Evolutionary conservation across 352 stramenopile genomes (phyloP), one percentile per base, ranked within the genome.

Genomic region (Phytophthora pisi): DNA sequence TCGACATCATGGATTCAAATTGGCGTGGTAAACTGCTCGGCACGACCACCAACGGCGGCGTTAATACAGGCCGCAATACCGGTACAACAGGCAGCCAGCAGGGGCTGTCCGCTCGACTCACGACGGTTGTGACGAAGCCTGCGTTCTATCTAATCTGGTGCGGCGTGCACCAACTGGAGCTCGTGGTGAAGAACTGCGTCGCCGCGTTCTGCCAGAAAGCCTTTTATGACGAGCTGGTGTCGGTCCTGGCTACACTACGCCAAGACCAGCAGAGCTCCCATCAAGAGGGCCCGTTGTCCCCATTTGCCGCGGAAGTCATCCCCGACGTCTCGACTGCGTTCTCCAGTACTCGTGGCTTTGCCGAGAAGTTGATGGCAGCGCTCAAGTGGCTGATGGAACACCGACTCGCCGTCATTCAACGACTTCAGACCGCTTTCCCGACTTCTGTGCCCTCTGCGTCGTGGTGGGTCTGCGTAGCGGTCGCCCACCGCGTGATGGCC

Each of bases 111-210:
- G 71, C 77, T 28, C 75, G 80, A 4, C 58, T 91, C 4, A 74
- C 72, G 9, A 77, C 64, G 28, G 61, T 82, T 26, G 80, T 84
- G 8, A 77, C 66, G 28, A 86, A 78, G 16, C 74, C 71, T 1
- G 67, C 70, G 7, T 87, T 89, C 51, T 88, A 87, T 26, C 69
- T 86, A 10, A 78, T 91, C 26, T 91, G 82, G 82, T 86, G 72
- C 45, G 78, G 69, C 20, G 64, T 87, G 43, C 68, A 91, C 49
- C 77, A 89, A 43, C 57, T 91, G 43, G 80, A 91, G 56, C 54
- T 84, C 50, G 80, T 89, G 5, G 77, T 86, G 38, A 86, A 88
- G 47, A 87, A 87, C 31, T 82, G 74, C 7, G 69, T 89, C 8
- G 58, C 47, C 0, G 51, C 70, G 1, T 78, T 91, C 51, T 81